A percentile compares a stretch with the other conserved stretches of the same genome.
Conservation (phyloP, 495 filamentous ascomycete species). For the Pseudoneurospora amorphoporcata region DNA sequence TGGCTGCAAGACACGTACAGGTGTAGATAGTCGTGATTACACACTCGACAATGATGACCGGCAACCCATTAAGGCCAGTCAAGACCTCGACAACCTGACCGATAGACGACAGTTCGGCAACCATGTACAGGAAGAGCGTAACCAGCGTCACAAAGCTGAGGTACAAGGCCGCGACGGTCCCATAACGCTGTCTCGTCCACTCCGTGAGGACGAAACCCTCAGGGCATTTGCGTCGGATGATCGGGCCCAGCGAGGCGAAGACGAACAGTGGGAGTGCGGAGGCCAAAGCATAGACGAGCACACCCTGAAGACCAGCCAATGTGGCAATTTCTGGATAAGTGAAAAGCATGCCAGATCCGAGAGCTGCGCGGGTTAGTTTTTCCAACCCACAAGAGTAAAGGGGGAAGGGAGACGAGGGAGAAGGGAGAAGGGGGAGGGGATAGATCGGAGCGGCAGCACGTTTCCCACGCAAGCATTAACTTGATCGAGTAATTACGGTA, state of each 20-base stretch:
- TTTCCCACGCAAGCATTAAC: conserved; percentile 93
- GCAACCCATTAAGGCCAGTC: conserved; percentile 62
- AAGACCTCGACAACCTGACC: conserved; percentile 62
- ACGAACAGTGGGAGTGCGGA: conserved; percentile 56
- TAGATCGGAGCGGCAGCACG: conserved; percentile 66
- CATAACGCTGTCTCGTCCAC: conserved; percentile 68
- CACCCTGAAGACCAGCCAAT: conserved; percentile 64
- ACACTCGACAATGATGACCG: conserved; percentile 62
- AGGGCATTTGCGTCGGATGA: conserved; percentile 62
- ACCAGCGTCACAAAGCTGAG: conserved; percentile 63
- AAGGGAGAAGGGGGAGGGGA: conserved; percentile 14
- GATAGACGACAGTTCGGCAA: conserved; percentile 62
- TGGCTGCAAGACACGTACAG: conserved; percentile 35
- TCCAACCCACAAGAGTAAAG: conserved; percentile 9
- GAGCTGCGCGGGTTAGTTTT: conserved; percentile 40
- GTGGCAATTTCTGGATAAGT: conserved; percentile 70
- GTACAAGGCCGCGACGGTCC: conserved; percentile 51
- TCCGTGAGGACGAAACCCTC: conserved; percentile 72
- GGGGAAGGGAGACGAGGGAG: conserved; percentile 16
- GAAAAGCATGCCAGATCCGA: conserved; percentile 70
- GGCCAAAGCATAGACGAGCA: conserved; percentile 58
- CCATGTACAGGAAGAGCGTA: conserved; percentile 74
- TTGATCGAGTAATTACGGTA: conserved; percentile 90
- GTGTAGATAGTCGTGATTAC: conserved; percentile 67
- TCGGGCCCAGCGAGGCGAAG: conserved; percentile 59